Evolutionary conservation across 768 basidiomycete genomes (phyloP).

Genomic region (Kwoniella europaea): DNA sequence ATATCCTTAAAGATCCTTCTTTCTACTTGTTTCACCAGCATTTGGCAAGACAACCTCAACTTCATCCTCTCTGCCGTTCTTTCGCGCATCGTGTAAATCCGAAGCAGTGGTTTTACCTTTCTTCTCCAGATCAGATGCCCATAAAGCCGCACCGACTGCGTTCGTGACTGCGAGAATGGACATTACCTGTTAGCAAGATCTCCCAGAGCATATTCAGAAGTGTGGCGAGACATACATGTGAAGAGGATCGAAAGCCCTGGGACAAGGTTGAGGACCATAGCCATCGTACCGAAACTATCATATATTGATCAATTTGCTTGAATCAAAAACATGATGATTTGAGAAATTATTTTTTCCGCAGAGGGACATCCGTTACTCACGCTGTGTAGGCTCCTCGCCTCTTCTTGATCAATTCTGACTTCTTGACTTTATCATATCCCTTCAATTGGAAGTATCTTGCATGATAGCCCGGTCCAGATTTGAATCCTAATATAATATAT

Average conservation of each 20-base stretch:
- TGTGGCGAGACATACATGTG: slow-evolving; percentile 53
- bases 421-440: slow-evolving; percentile 62
- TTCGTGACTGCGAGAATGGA: slow-evolving; percentile 61
- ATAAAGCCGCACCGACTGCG: slow-evolving; percentile 73
- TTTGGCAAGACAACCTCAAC: slow-evolving; percentile 17
- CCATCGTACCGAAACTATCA: slow-evolving; percentile 69
- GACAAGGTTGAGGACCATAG: slow-evolving; percentile 67
- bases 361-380: slow-evolving; percentile 57
- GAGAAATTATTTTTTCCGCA: no score
- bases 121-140: slow-evolving; percentile 72
- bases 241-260: slow-evolving; percentile 69
- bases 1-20: slow-evolving; percentile 17
- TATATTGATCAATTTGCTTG: slow-evolving; percentile 40
- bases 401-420: slow-evolving; percentile 62
- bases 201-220: neutral
- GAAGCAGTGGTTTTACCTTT: slow-evolving; percentile 24
- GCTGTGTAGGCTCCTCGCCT: slow-evolving; percentile 69
- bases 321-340: neutral
- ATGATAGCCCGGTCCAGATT: slow-evolving; percentile 67
- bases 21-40: neutral
- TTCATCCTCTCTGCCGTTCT: slow-evolving; percentile 10
- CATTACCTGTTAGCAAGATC: neutral
- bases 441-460: slow-evolving; percentile 74
- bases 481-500: slow-evolving; percentile 32
- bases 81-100: neutral